Evolutionary conservation across 768 basidiomycete species (phyloP).

Genomic region (Butyriboletus loyo): DNA sequence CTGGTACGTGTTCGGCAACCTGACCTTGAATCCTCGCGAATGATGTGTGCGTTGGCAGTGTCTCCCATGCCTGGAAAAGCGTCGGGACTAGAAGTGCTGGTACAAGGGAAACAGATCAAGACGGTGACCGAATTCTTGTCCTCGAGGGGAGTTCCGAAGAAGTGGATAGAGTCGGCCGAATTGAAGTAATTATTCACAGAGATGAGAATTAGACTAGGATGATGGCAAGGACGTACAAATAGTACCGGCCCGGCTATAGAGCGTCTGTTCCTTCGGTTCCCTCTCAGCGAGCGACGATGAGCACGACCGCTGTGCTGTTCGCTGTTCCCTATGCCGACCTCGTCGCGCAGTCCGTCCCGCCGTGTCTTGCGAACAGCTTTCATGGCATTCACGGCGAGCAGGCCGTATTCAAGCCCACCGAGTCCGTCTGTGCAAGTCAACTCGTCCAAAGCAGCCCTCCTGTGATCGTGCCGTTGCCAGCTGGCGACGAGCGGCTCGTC

Average conservation of each 20-base stretch:
- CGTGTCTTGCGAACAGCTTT: constrained; percentile 50
- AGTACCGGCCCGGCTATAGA: neutral
- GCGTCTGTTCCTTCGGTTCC: neutral
- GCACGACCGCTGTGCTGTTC: constrained; percentile 13
- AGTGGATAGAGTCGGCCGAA: constrained; percentile 67
- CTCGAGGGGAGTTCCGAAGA: constrained; percentile 72
- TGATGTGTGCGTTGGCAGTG: constrained; percentile 38
- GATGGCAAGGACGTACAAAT: neutral
- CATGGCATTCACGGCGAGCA: constrained; percentile 55
- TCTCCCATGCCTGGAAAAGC: constrained; percentile 58
- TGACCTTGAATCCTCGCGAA: neutral
- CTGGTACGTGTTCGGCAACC: constrained; percentile 44
- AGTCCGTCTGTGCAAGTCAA: constrained; percentile 37
- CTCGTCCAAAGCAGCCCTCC: neutral
- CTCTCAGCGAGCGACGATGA: constrained; percentile 2
- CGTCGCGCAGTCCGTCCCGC: constrained; percentile 14
- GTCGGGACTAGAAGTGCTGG: constrained; percentile 64
- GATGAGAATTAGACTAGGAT: neutral
- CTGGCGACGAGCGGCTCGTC: constrained; percentile 43
- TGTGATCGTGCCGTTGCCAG: constrained; percentile 21
- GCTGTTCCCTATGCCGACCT: constrained; percentile 21
- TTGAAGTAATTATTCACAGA: constrained; percentile 1
- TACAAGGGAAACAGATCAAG: constrained; percentile 81
- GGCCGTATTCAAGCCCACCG: constrained; percentile 45
- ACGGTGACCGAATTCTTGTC: constrained; percentile 64